Percentiles rank a stretch among this genome's conserved stretches.
Conservation (phyloP, 2,329 filamentous ascomycete species). For the Hymenoscyphus occultus region DNA sequence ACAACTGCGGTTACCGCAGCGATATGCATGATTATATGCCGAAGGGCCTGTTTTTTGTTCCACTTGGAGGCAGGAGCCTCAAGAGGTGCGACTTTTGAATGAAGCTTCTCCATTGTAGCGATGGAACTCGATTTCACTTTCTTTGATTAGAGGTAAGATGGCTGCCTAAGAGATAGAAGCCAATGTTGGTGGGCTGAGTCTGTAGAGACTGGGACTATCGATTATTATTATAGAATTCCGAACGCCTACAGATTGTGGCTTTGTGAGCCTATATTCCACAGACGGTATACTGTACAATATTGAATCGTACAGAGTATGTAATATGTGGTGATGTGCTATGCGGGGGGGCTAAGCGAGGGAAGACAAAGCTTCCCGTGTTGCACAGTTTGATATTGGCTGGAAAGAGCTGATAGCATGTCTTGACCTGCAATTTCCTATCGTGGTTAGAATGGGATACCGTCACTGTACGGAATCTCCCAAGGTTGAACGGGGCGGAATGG, state of each 20-base stretch:
- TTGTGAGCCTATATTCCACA: not conserved
- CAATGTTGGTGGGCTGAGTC: not conserved
- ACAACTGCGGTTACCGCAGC: not conserved
- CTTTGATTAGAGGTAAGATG: too few species aligned
- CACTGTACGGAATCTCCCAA: too few species aligned
- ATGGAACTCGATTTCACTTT: too few species aligned
- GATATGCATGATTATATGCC: conserved; percentile 6
- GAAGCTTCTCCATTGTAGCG: too few species aligned
- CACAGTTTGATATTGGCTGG: too few species aligned
- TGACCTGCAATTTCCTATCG: too few species aligned
- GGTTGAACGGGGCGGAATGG: too few species aligned
- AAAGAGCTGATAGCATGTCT: too few species aligned
- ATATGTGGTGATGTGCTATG: not conserved
- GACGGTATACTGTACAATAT: not conserved
- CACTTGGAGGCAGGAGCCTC: not conserved
- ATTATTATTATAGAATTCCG: not conserved
- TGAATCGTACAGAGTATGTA: not conserved
- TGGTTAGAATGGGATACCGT: too few species aligned
- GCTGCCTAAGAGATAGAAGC: too few species aligned
- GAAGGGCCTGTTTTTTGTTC: not conserved
- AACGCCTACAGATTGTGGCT: not conserved
- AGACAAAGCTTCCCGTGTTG: too few species aligned
- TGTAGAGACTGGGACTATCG: not conserved
- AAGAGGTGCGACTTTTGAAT: not conserved
- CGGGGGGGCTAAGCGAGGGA: not conserved